phyloP scores from a whole-genome alignment of 2,329 filamentous ascomycete genomes.

The Fusarium azukiicola region DNA sequence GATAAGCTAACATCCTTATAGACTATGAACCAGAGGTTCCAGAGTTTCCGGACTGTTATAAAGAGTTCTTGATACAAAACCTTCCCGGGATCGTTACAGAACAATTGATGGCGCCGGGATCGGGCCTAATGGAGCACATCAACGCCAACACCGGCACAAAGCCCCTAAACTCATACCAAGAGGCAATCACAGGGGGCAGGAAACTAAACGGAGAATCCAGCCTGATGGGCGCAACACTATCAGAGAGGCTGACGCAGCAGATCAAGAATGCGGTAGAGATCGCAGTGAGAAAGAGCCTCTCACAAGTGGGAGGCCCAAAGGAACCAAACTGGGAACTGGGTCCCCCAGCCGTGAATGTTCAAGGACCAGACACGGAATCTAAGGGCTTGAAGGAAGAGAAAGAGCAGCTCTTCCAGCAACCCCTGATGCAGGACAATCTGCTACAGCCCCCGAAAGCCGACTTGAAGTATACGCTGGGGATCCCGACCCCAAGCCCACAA shows the following conservation, averaged over 20 bases:
- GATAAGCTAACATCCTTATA: background rate
- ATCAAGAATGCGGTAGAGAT: background rate
- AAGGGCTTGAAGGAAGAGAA: background rate
- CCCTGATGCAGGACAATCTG: background rate
- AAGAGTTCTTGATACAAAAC: background rate
- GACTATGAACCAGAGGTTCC: conserved; percentile 16
- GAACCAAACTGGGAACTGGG: background rate
- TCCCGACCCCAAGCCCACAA: background rate
- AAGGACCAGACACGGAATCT: background rate
- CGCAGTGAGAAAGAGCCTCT: background rate
- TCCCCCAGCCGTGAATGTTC: background rate
- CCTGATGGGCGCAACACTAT: background rate
- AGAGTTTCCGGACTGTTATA: conserved; percentile 2
- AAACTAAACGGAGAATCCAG: background rate
- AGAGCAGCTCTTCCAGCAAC: background rate
- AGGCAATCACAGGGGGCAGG: background rate
- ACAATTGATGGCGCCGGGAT: background rate
- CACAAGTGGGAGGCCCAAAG: background rate
- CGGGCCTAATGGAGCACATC: background rate
- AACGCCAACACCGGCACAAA: background rate
- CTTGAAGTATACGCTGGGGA: no score
- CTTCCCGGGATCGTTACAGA: background rate
- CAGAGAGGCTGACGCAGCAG: background rate
- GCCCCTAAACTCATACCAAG: background rate
- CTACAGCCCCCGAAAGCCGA: background rate